A percentile compares a stretch with the other conserved stretches of the same genome.
phyloP scores from a whole-genome alignment of 2,329 filamentous ascomycete genomes.

The Didymella keratinophila region DNA sequence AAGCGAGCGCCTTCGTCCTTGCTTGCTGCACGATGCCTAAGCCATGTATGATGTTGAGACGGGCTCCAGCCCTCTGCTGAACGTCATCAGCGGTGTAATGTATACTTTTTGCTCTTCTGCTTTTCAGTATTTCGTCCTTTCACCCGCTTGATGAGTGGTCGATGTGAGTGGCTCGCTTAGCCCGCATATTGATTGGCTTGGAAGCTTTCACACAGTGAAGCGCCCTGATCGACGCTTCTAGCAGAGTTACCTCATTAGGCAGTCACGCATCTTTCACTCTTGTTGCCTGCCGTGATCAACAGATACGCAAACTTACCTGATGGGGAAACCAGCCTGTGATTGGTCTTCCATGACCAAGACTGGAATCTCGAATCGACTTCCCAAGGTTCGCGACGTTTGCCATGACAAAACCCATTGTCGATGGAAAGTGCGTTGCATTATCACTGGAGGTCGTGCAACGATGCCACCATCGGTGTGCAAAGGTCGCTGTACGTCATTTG shows the following conservation, averaged over 20 bases:
- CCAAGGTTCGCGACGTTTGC: background rate
- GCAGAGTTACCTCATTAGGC: background rate
- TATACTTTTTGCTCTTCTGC: too few relatives aligned
- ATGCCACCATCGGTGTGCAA: background rate
- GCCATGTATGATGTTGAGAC: too few relatives aligned
- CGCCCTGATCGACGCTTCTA: background rate
- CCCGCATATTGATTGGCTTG: background rate
- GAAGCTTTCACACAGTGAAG: background rate
- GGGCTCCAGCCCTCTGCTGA: background rate
- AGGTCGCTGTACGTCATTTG: conserved; percentile 5
- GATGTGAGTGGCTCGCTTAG: background rate
- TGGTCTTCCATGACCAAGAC: background rate
- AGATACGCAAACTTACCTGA: background rate
- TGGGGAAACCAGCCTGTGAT: background rate
- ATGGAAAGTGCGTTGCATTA: background rate
- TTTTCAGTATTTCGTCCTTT: background rate
- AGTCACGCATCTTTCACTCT: background rate
- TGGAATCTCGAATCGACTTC: background rate
- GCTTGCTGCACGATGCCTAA: background rate
- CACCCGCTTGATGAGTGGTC: background rate
- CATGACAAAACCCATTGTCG: background rate
- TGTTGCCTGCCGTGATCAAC: background rate
- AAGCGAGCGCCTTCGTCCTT: background rate
- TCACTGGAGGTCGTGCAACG: background rate
- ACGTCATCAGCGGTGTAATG: background rate